phyloP scores from a whole-genome alignment of 257 asterid genomes.

The Phtheirospermum japonicum region DNA sequence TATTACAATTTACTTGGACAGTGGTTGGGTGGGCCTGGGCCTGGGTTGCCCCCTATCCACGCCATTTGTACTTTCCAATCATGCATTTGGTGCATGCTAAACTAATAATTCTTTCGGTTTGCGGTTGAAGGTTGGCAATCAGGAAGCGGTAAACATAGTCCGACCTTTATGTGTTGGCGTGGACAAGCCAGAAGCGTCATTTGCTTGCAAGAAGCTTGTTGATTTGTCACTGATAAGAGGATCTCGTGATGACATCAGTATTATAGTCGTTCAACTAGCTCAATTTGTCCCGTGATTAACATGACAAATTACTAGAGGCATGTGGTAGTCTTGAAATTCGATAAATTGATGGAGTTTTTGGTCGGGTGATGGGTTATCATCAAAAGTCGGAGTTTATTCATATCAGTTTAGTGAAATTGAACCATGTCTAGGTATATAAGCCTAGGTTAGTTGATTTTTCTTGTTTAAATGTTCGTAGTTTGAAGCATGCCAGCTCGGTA shows the following conservation, averaged over 20 bases:
- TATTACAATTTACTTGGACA: too few relatives aligned
- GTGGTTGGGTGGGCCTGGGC: too few relatives aligned
- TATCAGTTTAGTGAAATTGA: background rate
- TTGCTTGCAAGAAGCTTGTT: constrained; percentile 71
- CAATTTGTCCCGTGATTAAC: constrained; percentile 36
- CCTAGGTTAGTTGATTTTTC: background rate
- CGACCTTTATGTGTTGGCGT: constrained; percentile 41
- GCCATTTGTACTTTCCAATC: too few relatives aligned
- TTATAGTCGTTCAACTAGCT: constrained; percentile 56
- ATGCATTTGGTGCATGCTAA: too few relatives aligned
- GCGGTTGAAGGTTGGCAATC: constrained; percentile 62
- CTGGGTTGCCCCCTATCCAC: too few relatives aligned
- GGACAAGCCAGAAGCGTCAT: constrained; percentile 37
- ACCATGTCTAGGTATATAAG: background rate
- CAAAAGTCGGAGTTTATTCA: constrained; percentile 1
- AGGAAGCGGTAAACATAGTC: constrained; percentile 71
- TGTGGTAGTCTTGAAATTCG: background rate
- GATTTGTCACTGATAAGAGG: constrained; percentile 67
- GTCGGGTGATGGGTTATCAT: background rate
- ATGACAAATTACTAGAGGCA: background rate
- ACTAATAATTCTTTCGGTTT: too few relatives aligned
- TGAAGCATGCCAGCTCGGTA: too few relatives aligned
- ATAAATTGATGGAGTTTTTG: background rate
- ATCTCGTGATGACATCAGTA: constrained; percentile 61
- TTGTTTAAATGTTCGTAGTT: too few relatives aligned